These are phyloP conservation scores for Atalantia buxifolia DNA, from an alignment of 345 rosid genomes.

Conservation along the genomic window DNA sequence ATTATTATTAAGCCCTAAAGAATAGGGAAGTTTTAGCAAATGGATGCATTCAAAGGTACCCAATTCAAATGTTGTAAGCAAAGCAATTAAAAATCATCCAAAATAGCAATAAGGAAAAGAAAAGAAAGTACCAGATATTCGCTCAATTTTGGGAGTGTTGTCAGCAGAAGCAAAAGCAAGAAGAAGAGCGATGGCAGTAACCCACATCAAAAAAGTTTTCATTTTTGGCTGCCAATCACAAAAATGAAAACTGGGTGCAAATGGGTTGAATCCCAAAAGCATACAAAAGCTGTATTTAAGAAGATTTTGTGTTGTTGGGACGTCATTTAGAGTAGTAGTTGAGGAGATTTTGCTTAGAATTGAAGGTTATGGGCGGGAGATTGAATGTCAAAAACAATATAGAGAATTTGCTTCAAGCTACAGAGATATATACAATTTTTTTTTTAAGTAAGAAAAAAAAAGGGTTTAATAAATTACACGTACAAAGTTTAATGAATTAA, in stretches of 20 bases:
- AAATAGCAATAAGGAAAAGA: background rate
- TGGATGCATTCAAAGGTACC: background rate
- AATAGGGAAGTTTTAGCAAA: background rate
- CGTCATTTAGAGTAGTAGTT: slow-evolving; percentile 67
- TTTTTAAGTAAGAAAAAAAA: background rate
- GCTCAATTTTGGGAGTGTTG: slow-evolving; percentile 49
- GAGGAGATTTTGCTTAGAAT: slow-evolving; percentile 60
- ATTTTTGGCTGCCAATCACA: slow-evolving; percentile 22
- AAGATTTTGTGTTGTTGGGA: slow-evolving; percentile 46
- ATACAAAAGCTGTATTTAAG: slow-evolving; percentile 30
- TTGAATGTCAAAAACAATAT: slow-evolving; percentile 30
- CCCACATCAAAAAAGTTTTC: slow-evolving; percentile 30
- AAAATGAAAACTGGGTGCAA: slow-evolving; percentile 21
- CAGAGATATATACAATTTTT: slow-evolving; percentile 29
- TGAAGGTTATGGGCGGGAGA: slow-evolving; percentile 33
- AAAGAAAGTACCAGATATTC: slow-evolving; percentile 63
- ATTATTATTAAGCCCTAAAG: background rate
- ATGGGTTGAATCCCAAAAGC: slow-evolving; percentile 18
- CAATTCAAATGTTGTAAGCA: background rate
- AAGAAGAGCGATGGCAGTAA: slow-evolving; percentile 28
- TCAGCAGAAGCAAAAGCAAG: slow-evolving; percentile 31
- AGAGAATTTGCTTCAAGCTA: slow-evolving; percentile 71
- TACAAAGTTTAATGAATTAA: background rate
- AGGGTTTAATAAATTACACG: background rate
- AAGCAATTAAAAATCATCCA: background rate